Evolutionary conservation across 441 rosid genomes (phyloP), one percentile per base, ranked within the genome.

Genomic region (Capsella rubella): DNA sequence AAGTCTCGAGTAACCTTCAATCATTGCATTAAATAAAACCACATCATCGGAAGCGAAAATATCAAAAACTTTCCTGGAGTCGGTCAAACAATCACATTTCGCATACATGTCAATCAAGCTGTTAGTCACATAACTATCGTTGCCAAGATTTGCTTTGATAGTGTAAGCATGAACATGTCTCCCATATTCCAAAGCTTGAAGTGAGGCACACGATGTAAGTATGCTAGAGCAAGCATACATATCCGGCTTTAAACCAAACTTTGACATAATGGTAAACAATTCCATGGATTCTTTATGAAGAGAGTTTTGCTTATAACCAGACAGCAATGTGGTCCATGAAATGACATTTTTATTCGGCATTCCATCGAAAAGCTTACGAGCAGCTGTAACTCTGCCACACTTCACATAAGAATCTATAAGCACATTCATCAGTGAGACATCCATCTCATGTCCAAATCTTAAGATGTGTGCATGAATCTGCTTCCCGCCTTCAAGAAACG

Each of bases 21-120:
- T 87, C 73, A 91, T 78, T 49, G 90, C 86, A 80, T 87, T 91
- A 34, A 78, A 91, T 15, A 85, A 86, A 59, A 91, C 80, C 68
- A 83, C 84, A 75, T 82, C 85, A 64, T 51, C 84, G 71, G 71
- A 67, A 45, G 43, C 62, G 74, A 83, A 83, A 55, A 13, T 15
- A 76, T 90, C 82, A 15, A 92, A 88, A 77, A 84, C 78, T 75
- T 73, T 73, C 76, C 91, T 86, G 7, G 90, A 90, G 73, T 88
- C 86, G 9, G 14, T 60, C 78, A 85, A 77, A 64, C 76, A 82
- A 74, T 64, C 71, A 67, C 88, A 91, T 77, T 89, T 91, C 8
- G 87, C 82, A 60, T 91, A 89, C 92, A 89, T 89, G 79, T 84
- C 95, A 53, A 89, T 82, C 79, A 89, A 77, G 74, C 87, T 86